These are phyloP conservation scores for Pleurotus tuber-regium DNA, from an alignment of 768 basidiomycete genomes.

Conservation along the genomic window DNA sequence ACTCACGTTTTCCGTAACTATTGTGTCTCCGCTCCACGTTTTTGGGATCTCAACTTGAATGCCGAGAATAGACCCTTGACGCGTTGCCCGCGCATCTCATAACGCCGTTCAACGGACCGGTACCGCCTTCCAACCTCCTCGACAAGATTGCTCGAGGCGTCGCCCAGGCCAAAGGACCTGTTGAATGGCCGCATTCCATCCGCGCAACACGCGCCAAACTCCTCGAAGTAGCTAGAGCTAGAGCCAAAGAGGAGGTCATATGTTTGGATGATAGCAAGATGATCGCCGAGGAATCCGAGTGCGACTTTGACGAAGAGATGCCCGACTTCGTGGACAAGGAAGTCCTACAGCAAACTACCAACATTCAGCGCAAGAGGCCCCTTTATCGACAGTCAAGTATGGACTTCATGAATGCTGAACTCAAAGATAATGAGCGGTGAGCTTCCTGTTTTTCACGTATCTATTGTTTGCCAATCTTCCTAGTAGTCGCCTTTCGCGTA, in stretches of 20 bases:
- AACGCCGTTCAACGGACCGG: constrained; percentile 81
- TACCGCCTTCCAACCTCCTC: constrained; percentile 83
- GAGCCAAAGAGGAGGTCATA: constrained; percentile 50
- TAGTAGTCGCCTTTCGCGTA: constrained; percentile 61
- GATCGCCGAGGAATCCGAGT: constrained; percentile 44
- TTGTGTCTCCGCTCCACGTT: constrained; percentile 12
- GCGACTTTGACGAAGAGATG: constrained; percentile 16
- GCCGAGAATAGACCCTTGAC: constrained; percentile 82
- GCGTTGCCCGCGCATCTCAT: constrained; percentile 80
- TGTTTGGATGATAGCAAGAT: constrained; percentile 34
- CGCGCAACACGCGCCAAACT: constrained; percentile 82
- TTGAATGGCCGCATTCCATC: constrained; percentile 81
- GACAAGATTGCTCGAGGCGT: constrained; percentile 85
- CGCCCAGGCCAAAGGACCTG: constrained; percentile 67
- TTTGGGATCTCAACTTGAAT: background rate
- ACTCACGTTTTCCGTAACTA: constrained; percentile 4
- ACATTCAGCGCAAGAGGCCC: constrained; percentile 42
- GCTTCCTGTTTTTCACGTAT: constrained; percentile 21
- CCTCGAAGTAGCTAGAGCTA: constrained; percentile 69
- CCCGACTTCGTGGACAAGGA: constrained; percentile 31
- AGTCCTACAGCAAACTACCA: constrained; percentile 45
- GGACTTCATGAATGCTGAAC: constrained; percentile 71
- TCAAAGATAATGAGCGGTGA: constrained; percentile 57
- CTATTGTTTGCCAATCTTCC: constrained; percentile 12
- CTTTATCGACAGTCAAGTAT: constrained; percentile 83